Evolutionary conservation across 345 rosid species (phyloP).

Genomic region (Syzygium oleosum): DNA sequence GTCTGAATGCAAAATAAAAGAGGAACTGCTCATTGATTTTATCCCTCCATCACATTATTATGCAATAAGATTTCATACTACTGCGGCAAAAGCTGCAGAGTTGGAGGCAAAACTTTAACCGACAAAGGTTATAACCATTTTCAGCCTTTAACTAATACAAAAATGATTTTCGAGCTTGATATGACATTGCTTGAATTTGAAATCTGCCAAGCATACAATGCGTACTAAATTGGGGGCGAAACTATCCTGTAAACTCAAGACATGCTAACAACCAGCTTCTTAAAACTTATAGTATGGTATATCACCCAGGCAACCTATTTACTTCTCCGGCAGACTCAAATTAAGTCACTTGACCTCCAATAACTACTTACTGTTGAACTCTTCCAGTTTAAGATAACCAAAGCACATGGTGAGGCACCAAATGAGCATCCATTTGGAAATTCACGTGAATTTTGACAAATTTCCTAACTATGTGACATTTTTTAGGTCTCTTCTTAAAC

Average conservation of each 20-base stretch:
- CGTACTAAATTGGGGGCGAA: not conserved
- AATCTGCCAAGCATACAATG: too few species aligned
- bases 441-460: not conserved
- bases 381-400: not conserved
- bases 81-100: not conserved
- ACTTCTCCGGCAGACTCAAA: not conserved
- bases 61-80: not conserved
- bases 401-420: not conserved
- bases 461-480: not conserved
- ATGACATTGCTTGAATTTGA: not conserved
- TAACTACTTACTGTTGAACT: not conserved
- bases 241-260: not conserved
- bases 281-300: not conserved
- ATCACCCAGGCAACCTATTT: not conserved
- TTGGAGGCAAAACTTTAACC: not conserved
- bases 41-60: not conserved
- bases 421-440: not conserved
- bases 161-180: accelerated
- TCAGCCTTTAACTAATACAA: not conserved
- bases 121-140: not conserved
- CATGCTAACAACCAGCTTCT: not conserved
- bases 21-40: not conserved
- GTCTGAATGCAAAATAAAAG: not conserved
- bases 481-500: not conserved
- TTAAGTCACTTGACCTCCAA: not conserved